A percentile compares a stretch with the other conserved stretches of the same genome.
Conservation (phyloP, 768 basidiomycete genomes). For the Russula sp. region DNA sequence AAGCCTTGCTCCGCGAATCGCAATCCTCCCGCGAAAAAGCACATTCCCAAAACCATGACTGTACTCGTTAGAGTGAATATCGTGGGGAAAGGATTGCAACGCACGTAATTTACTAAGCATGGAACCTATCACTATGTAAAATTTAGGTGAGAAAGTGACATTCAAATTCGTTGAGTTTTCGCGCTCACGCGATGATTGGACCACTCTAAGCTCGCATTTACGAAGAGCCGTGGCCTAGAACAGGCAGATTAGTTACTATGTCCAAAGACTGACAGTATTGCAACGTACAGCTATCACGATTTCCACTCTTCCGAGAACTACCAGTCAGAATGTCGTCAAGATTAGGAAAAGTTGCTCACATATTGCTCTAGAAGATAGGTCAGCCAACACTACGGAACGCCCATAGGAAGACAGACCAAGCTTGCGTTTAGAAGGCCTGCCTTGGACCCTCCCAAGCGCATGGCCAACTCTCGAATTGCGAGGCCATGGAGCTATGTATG, state of each 20-base stretch:
- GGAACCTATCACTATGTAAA: conserved; percentile 66
- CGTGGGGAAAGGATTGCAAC: conserved; percentile 31
- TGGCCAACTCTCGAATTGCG: conserved; percentile 66
- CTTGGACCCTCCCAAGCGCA: conserved; percentile 71
- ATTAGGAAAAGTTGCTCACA: conserved; percentile 43
- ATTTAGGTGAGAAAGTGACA: conserved; percentile 16
- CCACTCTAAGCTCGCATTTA: conserved; percentile 78
- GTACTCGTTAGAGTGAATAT: conserved; percentile 15
- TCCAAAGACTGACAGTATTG: neutral
- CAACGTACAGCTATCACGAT: conserved; percentile 67
- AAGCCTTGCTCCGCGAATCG: conserved; percentile 78
- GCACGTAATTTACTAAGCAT: conserved; percentile 73
- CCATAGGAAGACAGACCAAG: conserved; percentile 48
- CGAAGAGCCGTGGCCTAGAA: conserved; percentile 69
- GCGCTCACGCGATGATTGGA: conserved; percentile 71
- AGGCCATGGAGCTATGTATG: conserved; percentile 66
- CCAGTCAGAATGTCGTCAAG: conserved; percentile 2
- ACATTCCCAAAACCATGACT: conserved; percentile 85
- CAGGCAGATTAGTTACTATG: neutral
- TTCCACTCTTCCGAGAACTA: conserved; percentile 42
- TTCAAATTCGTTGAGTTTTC: neutral
- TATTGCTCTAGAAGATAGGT: conserved; percentile 53
- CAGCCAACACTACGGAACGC: conserved; percentile 8
- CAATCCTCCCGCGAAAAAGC: conserved; percentile 79
- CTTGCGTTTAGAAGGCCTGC: conserved; percentile 80